Evolutionary conservation across 1,284 basidiomycete species (phyloP), one percentile per base, ranked within the genome.

Genomic region (Rugiboletus extremiorientalis): DNA sequence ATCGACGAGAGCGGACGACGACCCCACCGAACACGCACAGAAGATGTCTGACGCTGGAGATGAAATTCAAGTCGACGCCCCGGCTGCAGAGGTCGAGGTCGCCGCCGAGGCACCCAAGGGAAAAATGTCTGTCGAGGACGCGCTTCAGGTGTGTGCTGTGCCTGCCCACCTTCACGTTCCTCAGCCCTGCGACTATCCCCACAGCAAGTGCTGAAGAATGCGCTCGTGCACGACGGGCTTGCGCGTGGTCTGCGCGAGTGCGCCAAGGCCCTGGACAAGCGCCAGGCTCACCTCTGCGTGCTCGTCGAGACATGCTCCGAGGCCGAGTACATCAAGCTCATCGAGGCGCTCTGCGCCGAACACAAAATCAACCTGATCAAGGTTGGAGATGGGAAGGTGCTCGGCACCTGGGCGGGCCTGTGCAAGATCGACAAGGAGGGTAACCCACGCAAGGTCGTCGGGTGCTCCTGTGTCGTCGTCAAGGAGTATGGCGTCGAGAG

Each of bases 321-420:
- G 83, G 93, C 95, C 69, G 96, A 98, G 81, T 98, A 99, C 87
- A 92, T 98, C 85, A 98, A 98, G 84, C 93, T 99, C 82, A 97
- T 98, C 68, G 96, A 98, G 82, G 96, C 96, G 54, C 93, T 98
- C 74, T 98, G 96, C 78, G 93, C 94, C 67, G 96, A 98, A 84
- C 94, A 98, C 88, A 95, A 95, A 79, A 98, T 98, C 81, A 95
- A 96, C 85, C 82, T 98, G 66, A 98, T 98, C 90, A 98, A 98
- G 83, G 94, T 99, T 72, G 86, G 86, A 69, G 96, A 98, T 79
- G 92, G 94, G 74, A 99, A 99, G 83, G 88, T 96, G 67, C 89
- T 99, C 71, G 96, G 96, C 58, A 93, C 91, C 71, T 98, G 96
- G 96, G 95, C 94, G 70, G 96, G 96, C 77, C 87, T 99, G 63